Evolutionary conservation across 2,329 filamentous ascomycete species (phyloP).

Genomic region (Botrytis squamosa): DNA sequence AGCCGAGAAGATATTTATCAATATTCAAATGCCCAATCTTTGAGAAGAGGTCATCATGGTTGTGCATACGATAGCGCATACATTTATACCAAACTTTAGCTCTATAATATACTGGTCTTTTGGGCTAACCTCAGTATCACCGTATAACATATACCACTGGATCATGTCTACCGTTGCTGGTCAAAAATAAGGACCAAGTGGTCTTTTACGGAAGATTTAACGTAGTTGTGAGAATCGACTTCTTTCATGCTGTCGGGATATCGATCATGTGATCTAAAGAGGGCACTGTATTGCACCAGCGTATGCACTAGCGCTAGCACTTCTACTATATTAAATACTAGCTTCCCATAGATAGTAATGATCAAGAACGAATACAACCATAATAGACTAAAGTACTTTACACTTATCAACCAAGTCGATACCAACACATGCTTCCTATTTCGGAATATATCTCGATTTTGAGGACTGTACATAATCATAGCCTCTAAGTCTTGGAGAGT

Average conservation of each 20-base stretch:
- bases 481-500: slow-evolving; percentile 23
- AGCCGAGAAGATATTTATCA: neutral
- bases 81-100: neutral
- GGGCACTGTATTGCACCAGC: too few relatives aligned
- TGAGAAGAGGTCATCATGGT: neutral
- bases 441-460: slow-evolving; percentile 37
- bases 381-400: too few relatives aligned
- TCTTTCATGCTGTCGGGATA: slow-evolving; percentile 43
- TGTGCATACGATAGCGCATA: neutral
- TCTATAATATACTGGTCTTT: neutral
- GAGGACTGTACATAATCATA: slow-evolving; percentile 22
- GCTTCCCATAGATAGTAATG: too few relatives aligned
- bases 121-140: neutral
- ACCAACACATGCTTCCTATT: slow-evolving; percentile 37
- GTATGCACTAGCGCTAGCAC: too few relatives aligned
- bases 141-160: slow-evolving; percentile 8
- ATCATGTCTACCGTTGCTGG: slow-evolving; percentile 18
- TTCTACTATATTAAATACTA: too few relatives aligned
- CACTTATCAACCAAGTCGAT: too few relatives aligned
- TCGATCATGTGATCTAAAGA: too few relatives aligned
- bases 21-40: neutral
- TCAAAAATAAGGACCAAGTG: slow-evolving; percentile 19
- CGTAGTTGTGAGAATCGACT: slow-evolving; percentile 61
- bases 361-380: too few relatives aligned
- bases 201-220: slow-evolving; percentile 47